A percentile compares a stretch with the other conserved stretches of the same genome.
Evolutionary conservation across 306 rosid species (phyloP).

Genomic region (Mimosa bimucronata): DNA sequence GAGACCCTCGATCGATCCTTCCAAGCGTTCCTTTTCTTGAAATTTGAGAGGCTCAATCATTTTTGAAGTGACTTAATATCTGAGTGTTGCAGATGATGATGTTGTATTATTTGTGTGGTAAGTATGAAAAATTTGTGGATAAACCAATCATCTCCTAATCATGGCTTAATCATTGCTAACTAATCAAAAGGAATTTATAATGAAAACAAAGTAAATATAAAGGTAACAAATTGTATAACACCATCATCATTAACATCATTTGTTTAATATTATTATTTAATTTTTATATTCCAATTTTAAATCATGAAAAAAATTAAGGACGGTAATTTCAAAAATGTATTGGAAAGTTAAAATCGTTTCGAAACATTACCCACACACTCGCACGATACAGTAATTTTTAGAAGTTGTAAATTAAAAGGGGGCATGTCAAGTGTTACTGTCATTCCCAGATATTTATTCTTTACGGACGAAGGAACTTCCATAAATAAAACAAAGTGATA

Average conservation of each 20-base stretch:
- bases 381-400: not conserved
- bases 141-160: not conserved
- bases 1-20: not conserved
- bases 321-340: not conserved
- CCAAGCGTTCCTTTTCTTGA: conserved; percentile 41
- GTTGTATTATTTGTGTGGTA: conserved; percentile 15
- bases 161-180: not conserved
- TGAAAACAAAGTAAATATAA: not conserved
- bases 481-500: not conserved
- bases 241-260: not conserved
- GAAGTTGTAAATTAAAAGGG: not conserved
- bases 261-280: no score
- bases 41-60: conserved; percentile 31
- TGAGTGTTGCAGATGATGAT: not conserved
- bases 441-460: conserved; percentile 3
- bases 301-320: not conserved
- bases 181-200: not conserved
- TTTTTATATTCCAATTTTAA: no score
- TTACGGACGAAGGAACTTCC: not conserved
- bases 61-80: conserved; percentile 32
- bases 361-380: not conserved
- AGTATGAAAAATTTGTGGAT: not conserved
- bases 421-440: not conserved
- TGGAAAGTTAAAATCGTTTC: not conserved
- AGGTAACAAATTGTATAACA: no score